Evolutionary conservation across 2,329 filamentous ascomycete species (phyloP).

Genomic region (Cladorrhinum sp.): DNA sequence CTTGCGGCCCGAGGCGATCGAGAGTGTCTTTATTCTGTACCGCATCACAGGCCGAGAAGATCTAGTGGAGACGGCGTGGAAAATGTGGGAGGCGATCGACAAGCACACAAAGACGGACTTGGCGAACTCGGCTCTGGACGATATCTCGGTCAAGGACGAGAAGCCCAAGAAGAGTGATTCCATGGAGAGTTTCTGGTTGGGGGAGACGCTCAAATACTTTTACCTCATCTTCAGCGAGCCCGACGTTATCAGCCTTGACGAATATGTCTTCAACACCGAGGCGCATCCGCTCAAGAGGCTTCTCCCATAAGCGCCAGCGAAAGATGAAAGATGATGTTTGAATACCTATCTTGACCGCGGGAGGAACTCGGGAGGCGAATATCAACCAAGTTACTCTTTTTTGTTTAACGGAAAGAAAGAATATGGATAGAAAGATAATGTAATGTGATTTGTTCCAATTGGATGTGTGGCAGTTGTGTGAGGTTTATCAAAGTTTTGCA

Average conservation of each 20-base stretch:
- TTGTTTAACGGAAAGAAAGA: neutral
- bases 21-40: conserved; percentile 50
- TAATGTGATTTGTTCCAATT: neutral
- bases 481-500: too few relatives aligned
- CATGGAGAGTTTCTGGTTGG: conserved; percentile 35
- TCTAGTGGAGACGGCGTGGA: conserved; percentile 51
- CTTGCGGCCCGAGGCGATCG: conserved; percentile 38
- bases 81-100: conserved; percentile 49
- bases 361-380: neutral
- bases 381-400: neutral
- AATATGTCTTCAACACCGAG: conserved; percentile 29
- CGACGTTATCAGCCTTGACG: conserved; percentile 28
- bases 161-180: conserved; percentile 40
- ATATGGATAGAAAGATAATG: neutral
- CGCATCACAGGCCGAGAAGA: conserved; percentile 47
- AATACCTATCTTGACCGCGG: neutral
- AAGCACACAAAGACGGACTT: conserved; percentile 45
- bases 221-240: conserved; percentile 29
- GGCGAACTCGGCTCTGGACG: conserved; percentile 47
- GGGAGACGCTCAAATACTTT: conserved; percentile 31
- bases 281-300: conserved; percentile 27
- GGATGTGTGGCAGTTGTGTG: too few relatives aligned
- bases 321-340: conserved; percentile 1
- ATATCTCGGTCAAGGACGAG: conserved; percentile 42
- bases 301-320: conserved; percentile 9